A percentile compares a stretch with the other conserved stretches of the same genome.
phyloP scores from a whole-genome alignment of 2,329 filamentous ascomycete species.

The Leptographium wingfieldii region DNA sequence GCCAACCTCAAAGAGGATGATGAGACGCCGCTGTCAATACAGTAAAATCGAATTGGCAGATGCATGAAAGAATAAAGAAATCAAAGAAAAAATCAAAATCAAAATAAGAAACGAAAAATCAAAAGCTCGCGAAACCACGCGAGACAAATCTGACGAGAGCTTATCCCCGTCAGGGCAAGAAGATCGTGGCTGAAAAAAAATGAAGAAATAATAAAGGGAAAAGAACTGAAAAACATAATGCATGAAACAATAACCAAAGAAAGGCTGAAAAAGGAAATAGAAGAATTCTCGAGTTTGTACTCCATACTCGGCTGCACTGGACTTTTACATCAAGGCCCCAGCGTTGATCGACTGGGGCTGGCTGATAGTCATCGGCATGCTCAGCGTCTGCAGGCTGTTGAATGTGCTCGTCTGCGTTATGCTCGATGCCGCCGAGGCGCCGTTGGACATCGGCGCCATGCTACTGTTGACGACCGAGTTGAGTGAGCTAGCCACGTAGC shows the following conservation, averaged over 20 bases:
- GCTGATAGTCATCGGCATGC: slow-evolving; percentile 53
- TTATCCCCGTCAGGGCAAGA: not conserved
- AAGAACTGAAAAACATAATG: not conserved
- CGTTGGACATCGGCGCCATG: slow-evolving; percentile 10
- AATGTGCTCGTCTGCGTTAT: slow-evolving; percentile 26
- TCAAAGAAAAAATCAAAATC: not conserved
- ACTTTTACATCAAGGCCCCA: slow-evolving; percentile 27
- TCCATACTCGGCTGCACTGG: not conserved
- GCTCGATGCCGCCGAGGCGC: slow-evolving; percentile 15
- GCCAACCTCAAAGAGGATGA: not conserved
- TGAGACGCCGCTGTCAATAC: slow-evolving; percentile 1
- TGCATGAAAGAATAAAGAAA: slow-evolving; percentile 1
- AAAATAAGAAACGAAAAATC: not conserved
- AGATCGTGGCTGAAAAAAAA: not conserved
- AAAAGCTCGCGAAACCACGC: not conserved
- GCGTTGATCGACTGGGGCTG: slow-evolving; percentile 30
- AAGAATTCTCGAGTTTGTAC: not conserved
- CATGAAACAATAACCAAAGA: not conserved
- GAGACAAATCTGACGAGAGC: not conserved
- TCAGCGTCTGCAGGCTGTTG: slow-evolving; percentile 48
- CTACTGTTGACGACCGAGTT: slow-evolving; percentile 27
- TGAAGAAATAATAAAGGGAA: not conserved
- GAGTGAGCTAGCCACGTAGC: slow-evolving; percentile 44
- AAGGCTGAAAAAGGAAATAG: not conserved
- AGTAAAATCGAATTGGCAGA: slow-evolving; percentile 3